Conservation (phyloP, 148 eudicot species). For the Chenopodium album region DNA sequence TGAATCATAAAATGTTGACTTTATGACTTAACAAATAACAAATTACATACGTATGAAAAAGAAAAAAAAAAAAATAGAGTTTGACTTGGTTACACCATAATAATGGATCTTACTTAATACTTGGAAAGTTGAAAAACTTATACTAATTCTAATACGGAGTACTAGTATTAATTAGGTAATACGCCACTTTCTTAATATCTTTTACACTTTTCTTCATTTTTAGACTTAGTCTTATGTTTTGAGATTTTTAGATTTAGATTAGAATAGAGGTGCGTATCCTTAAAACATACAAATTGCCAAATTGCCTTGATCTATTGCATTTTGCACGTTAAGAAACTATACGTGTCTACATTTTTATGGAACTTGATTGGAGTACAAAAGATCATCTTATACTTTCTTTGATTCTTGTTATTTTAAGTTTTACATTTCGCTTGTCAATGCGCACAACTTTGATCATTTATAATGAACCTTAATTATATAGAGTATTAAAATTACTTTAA, state of each 20-base stretch:
- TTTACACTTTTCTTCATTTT: not conserved
- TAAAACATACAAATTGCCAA: too few species aligned
- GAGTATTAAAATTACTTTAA: too few species aligned
- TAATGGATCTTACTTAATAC: not conserved
- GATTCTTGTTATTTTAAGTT: too few species aligned
- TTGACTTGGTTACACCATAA: not conserved
- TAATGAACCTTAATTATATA: too few species aligned
- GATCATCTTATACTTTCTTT: too few species aligned
- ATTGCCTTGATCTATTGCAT: not conserved
- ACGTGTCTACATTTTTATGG: too few species aligned
- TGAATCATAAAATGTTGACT: conserved; percentile 9
- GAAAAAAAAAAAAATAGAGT: not conserved
- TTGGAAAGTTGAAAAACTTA: not conserved
- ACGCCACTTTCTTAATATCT: conserved; percentile 1
- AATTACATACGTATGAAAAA: not conserved
- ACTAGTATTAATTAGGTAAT: not conserved
- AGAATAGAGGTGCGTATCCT: not conserved
- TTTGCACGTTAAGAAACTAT: too few species aligned
- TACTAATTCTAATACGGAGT: not conserved
- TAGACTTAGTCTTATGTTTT: not conserved
- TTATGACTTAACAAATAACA: too few species aligned
- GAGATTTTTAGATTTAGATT: not conserved
- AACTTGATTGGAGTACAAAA: too few species aligned
- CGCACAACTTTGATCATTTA: too few species aligned
- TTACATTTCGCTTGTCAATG: too few species aligned